Evolutionary conservation across 164 flowering plant species (phyloP), one percentile per base, ranked within the genome.

Genomic region (Vitis amurensis): DNA sequence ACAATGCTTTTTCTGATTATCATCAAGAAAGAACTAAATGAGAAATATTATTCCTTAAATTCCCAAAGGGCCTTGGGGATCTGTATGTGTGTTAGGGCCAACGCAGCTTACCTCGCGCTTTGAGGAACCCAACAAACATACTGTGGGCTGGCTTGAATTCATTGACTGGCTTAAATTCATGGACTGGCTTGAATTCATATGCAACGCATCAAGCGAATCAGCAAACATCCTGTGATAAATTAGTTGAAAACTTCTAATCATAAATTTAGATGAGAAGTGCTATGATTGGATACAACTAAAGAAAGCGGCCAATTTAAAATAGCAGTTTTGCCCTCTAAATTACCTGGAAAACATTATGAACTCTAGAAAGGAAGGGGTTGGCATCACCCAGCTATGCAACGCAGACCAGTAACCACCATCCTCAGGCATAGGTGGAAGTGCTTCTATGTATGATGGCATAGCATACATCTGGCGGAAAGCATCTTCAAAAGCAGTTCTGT

Each of bases 341-440:
- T 79, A 93, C 99, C 99, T 81, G 64, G 98, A 79, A 74, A 95
- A 95, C 98, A 93, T 95, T 3, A 89, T 66, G 70, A 91, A 95
- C 83, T 95, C 98, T 13, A 95, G 76, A 71, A 93, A 95, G 53
- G 97, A 95, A 23, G 89, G 89, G 50, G 98, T 93, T 64, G 98
- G 98, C 99, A 95, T 95, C 73, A 84, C 88, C 99, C 99, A 95
- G 76, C 97, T 89, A 74, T 95, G 94, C 73, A 91, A 74, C 7
- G 93, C 79, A 74, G 97, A 90, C 99, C 99, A 95, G 71, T 82
- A 79, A 64, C 88, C 97, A 68, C 92, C 93, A 79, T 91, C 97
- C 76, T 86, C 90, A 17, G 98, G 98, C 97, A 95, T 93, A 27
- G 97, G 97, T 8, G 97, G 99, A 48, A 95, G 98, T 61, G 91